Conservation (phyloP, 805 yeast genomes). For the Ogataea nonfermentans region DNA sequence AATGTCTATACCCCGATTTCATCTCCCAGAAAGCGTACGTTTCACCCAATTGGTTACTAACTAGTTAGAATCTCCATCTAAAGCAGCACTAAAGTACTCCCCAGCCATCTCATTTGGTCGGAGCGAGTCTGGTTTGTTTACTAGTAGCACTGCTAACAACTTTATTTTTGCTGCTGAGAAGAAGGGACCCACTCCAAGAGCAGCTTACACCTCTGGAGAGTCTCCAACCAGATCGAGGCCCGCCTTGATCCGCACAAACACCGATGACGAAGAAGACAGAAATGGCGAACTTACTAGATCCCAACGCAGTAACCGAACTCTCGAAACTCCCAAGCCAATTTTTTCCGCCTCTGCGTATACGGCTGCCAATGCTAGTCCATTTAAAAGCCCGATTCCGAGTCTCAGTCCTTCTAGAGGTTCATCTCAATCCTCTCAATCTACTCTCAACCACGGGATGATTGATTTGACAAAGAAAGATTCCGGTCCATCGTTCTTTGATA, state of each 20-base stretch:
- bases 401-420: slow-evolving; percentile 27
- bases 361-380: slow-evolving; percentile 45
- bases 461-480: slow-evolving; percentile 17
- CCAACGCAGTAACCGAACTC: slow-evolving; percentile 33
- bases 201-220: slow-evolving; percentile 64
- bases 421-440: slow-evolving; percentile 24
- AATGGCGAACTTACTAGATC: slow-evolving; percentile 37
- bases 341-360: slow-evolving; percentile 63
- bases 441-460: slow-evolving; percentile 9
- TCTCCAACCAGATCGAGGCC: slow-evolving; percentile 64
- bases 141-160: slow-evolving; percentile 39
- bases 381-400: slow-evolving; percentile 22
- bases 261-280: slow-evolving; percentile 28
- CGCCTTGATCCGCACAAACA: slow-evolving; percentile 46
- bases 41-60: slow-evolving; percentile 2
- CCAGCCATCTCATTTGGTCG: slow-evolving; percentile 43
- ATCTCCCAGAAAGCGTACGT: slow-evolving; percentile 32
- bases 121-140: slow-evolving; percentile 26
- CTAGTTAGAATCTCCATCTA: slow-evolving; percentile 33
- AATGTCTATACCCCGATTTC: slow-evolving; percentile 30
- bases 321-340: slow-evolving; percentile 65
- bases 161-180: slow-evolving; percentile 36
- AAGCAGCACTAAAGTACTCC: slow-evolving; percentile 40
- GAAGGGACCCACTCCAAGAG: slow-evolving; percentile 56
- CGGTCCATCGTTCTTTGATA: slow-evolving; percentile 18